Percentiles rank a stretch among this genome's conserved stretches.
Conservation (phyloP, 257 asterid species). For the Nicotiana otophora region DNA sequence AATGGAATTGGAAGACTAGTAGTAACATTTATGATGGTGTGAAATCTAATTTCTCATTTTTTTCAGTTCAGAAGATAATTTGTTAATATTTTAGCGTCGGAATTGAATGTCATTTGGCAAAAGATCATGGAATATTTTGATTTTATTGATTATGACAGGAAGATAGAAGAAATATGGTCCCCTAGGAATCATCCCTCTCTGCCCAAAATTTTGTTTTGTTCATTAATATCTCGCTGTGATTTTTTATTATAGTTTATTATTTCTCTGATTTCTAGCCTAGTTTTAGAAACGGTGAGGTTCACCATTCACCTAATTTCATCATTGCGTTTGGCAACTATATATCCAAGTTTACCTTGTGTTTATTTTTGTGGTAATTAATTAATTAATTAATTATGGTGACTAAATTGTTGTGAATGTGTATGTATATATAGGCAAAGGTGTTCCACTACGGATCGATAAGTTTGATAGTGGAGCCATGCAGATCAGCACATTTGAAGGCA, state of each 20-base stretch:
- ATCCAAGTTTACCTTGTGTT: background rate
- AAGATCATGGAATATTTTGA: no score
- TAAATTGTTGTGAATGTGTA: background rate
- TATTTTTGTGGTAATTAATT: no score
- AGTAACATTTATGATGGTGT: background rate
- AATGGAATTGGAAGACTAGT: no score
- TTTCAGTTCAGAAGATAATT: background rate
- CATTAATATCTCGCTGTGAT: background rate
- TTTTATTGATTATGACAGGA: background rate
- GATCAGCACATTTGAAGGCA: conserved; percentile 93
- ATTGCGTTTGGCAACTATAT: background rate
- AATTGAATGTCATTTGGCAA: background rate
- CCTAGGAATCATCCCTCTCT: background rate
- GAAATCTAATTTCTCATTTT: background rate
- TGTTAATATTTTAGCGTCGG: background rate
- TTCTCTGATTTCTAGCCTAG: background rate
- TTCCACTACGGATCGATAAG: conserved; percentile 94
- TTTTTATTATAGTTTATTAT: background rate
- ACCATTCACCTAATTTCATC: background rate
- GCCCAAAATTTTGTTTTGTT: background rate
- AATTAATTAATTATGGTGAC: no score
- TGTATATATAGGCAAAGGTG: conserved; percentile 54
- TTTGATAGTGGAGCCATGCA: conserved; percentile 93
- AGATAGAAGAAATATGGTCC: background rate
- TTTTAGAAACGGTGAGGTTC: no score